phyloP scores from a whole-genome alignment of 2,329 filamentous ascomycete genomes.

The Endoconidiophora polonica region DNA sequence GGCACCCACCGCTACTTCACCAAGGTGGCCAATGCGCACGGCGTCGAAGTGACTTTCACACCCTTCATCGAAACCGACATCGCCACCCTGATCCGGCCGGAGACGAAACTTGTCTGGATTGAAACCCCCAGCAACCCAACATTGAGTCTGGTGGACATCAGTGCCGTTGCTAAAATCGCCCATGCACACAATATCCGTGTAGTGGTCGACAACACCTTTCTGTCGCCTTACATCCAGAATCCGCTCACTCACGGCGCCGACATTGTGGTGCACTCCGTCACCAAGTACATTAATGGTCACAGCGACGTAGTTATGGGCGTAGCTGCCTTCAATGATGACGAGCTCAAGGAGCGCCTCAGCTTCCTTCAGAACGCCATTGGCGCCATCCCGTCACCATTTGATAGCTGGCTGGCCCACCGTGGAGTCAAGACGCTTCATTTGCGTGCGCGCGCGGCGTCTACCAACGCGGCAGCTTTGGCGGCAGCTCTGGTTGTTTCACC shows the following conservation, averaged over 20 bases:
- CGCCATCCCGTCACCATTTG: conserved; percentile 84
- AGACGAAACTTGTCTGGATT: conserved; percentile 95
- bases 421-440: conserved; percentile 94
- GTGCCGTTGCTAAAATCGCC: conserved; percentile 64
- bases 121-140: conserved; percentile 92
- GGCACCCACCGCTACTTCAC: conserved; percentile 98
- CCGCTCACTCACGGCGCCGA: conserved; percentile 89
- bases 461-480: conserved; percentile 67
- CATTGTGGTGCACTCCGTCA: conserved; percentile 91
- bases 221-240: conserved; percentile 93
- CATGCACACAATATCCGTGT: conserved; percentile 82
- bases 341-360: conserved; percentile 56
- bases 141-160: conserved; percentile 80
- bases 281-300: conserved; percentile 98
- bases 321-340: conserved; percentile 80
- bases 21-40: conserved; percentile 86
- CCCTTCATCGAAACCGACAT: conserved; percentile 84
- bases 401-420: conserved; percentile 94
- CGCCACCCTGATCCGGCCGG: conserved; percentile 62
- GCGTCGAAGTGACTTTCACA: conserved; percentile 87
- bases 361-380: conserved; percentile 98
- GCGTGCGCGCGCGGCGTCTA: conserved; percentile 67
- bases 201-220: conserved; percentile 98
- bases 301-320: conserved; percentile 95
- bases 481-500: conserved; percentile 60